Percentiles rank a stretch among this genome's conserved stretches.
These are phyloP conservation scores for Fragaria ananassa DNA, from an alignment of 306 rosid species.

Conservation along the genomic window DNA sequence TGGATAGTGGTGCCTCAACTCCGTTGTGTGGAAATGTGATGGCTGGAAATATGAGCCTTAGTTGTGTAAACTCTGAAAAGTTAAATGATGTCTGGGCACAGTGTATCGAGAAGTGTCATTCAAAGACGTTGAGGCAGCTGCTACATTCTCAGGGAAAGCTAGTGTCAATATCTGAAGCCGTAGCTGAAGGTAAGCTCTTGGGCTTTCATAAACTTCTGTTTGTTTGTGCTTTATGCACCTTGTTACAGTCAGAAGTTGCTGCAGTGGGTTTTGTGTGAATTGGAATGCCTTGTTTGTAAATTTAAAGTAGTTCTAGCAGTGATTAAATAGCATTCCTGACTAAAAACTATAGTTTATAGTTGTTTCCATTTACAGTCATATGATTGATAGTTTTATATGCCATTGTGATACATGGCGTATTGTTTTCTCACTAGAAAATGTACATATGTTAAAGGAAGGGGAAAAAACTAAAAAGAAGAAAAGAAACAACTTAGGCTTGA, in stretches of 20 bases:
- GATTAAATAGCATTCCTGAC: neutral
- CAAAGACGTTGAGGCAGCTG: constrained; percentile 85
- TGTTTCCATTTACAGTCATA: neutral
- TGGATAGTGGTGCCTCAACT: constrained; percentile 52
- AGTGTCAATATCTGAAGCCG: constrained; percentile 85
- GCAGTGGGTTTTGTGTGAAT: neutral
- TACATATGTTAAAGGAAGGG: neutral
- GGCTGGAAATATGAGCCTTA: constrained; percentile 50
- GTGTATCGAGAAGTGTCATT: constrained; percentile 85
- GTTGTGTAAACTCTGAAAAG: constrained; percentile 64
- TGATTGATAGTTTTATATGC: neutral
- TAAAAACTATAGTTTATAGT: neutral
- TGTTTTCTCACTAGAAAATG: neutral
- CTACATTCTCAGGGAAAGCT: constrained; percentile 81
- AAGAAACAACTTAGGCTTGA: neutral
- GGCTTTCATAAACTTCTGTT: constrained; percentile 17
- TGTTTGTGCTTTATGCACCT: constrained; percentile 5
- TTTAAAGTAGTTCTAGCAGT: neutral
- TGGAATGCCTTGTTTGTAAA: neutral
- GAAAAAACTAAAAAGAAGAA: neutral
- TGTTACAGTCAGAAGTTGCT: constrained; percentile 8
- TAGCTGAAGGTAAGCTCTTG: constrained; percentile 73
- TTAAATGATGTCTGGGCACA: constrained; percentile 67
- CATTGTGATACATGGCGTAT: neutral
- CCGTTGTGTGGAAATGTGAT: constrained; percentile 50